Conservation (phyloP, 73 alveolate genomes). For the Blepharisma japonicum region DNA sequence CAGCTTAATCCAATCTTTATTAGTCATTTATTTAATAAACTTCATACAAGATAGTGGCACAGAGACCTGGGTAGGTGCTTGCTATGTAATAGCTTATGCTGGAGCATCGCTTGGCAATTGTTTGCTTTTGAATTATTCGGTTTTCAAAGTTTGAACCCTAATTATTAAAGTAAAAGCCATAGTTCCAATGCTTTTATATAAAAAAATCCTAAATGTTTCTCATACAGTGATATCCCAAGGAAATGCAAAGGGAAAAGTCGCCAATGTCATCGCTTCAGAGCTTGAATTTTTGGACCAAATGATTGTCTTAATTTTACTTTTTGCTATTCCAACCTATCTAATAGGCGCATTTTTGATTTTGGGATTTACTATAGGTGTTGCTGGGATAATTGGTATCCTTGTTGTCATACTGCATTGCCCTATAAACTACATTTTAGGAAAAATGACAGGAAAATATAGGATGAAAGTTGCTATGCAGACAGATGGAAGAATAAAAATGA, state of each 20-base stretch:
- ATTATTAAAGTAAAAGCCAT: neutral
- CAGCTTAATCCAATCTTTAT: too few species aligned
- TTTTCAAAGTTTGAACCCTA: neutral
- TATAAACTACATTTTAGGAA: neutral
- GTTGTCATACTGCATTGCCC: neutral
- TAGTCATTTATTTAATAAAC: too few species aligned
- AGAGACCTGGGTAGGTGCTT: neutral
- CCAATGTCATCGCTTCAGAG: neutral
- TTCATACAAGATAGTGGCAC: neutral
- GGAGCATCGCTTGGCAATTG: neutral
- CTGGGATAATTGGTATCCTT: neutral
- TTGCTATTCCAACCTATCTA: neutral
- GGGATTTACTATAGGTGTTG: neutral
- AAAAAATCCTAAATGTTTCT: neutral
- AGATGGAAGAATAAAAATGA: neutral
- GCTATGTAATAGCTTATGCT: neutral
- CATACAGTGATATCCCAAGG: neutral
- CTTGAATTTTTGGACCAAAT: neutral
- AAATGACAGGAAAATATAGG: neutral
- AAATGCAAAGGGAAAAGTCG: neutral
- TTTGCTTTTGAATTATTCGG: neutral
- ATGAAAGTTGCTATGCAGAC: neutral
- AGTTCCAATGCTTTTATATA: neutral
- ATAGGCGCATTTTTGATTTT: neutral
- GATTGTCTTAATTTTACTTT: neutral